Conservation (phyloP, 768 basidiomycete species). For the Phlegmacium glaucopus region DNA sequence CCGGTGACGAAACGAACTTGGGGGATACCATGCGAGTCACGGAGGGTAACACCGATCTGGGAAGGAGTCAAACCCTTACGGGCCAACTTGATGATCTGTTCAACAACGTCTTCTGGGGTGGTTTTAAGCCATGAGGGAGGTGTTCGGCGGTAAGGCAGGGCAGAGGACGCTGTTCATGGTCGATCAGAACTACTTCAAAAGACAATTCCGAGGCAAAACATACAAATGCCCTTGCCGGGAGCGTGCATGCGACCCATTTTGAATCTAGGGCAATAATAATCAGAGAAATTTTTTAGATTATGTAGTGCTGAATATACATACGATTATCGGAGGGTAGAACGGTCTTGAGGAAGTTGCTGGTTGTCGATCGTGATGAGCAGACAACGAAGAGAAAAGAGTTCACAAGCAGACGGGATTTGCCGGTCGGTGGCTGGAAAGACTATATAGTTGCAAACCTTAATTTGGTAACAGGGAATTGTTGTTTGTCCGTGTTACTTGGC, state of each 20-base stretch:
- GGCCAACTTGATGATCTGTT: slow-evolving; percentile 96
- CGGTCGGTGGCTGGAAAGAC: slow-evolving; percentile 43
- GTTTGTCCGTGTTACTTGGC: slow-evolving; percentile 33
- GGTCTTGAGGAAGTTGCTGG: slow-evolving; percentile 49
- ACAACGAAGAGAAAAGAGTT: slow-evolving; percentile 24
- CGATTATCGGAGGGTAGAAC: slow-evolving; percentile 22
- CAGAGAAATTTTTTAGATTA: slow-evolving; percentile 11
- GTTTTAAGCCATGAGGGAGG: slow-evolving; percentile 98
- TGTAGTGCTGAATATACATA: slow-evolving; percentile 10
- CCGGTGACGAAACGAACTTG: slow-evolving; percentile 98
- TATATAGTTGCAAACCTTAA: slow-evolving; percentile 66
- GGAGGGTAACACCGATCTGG: slow-evolving; percentile 96
- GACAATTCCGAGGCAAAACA: slow-evolving; percentile 29
- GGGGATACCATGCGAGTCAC: slow-evolving; percentile 97
- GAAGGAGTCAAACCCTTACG: slow-evolving; percentile 97
- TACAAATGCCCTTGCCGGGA: slow-evolving; percentile 99
- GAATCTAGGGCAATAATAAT: slow-evolving; percentile 25
- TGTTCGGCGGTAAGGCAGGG: slow-evolving; percentile 94
- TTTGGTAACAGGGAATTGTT: slow-evolving; percentile 28
- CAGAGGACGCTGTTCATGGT: slow-evolving; percentile 71
- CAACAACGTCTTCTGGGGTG: slow-evolving; percentile 90
- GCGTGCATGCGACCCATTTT: slow-evolving; percentile 99
- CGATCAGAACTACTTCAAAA: slow-evolving; percentile 4
- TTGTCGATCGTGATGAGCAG: slow-evolving; percentile 17
- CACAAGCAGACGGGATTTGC: slow-evolving; percentile 27